Evolutionary conservation across 805 yeast genomes (phyloP).

Genomic region (Zygoascus flipseniorum): DNA sequence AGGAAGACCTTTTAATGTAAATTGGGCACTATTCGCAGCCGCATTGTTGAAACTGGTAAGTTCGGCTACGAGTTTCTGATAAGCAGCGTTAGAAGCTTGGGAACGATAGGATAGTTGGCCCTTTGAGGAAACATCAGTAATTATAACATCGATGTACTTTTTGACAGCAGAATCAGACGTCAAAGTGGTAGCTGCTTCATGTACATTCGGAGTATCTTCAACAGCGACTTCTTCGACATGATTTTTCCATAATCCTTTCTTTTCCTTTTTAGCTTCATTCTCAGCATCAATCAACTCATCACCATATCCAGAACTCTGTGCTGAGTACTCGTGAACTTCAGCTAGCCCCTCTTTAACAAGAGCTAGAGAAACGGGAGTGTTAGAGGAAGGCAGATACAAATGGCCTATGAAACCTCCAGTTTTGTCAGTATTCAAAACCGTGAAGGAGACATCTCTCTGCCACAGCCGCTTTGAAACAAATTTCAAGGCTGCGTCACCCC

Average conservation of each 20-base stretch:
- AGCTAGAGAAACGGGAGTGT: slow-evolving; percentile 47
- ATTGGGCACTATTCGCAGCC: slow-evolving; percentile 23
- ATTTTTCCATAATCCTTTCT: slow-evolving; percentile 60
- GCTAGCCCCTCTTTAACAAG: slow-evolving; percentile 58
- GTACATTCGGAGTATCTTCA: slow-evolving; percentile 19
- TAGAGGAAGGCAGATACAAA: slow-evolving; percentile 43
- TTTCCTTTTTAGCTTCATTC: slow-evolving; percentile 44
- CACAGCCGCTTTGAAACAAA: slow-evolving; percentile 46
- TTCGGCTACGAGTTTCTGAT: slow-evolving; percentile 18
- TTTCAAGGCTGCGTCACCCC: slow-evolving; percentile 43
- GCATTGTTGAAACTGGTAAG: slow-evolving; percentile 24
- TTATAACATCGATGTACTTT: slow-evolving; percentile 29
- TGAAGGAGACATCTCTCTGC: slow-evolving; percentile 69
- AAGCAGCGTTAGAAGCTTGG: slow-evolving; percentile 12
- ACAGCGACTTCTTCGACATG: slow-evolving; percentile 40
- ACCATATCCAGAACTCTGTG: slow-evolving; percentile 47
- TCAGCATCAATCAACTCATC: slow-evolving; percentile 53
- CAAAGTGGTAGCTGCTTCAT: slow-evolving; percentile 13
- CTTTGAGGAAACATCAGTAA: slow-evolving; percentile 24
- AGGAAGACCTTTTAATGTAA: slow-evolving; percentile 29
- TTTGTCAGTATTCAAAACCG: slow-evolving; percentile 62
- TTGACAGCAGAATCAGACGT: slow-evolving; percentile 13
- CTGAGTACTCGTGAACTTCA: slow-evolving; percentile 56
- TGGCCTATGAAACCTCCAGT: slow-evolving; percentile 77
- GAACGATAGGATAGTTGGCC: slow-evolving; percentile 24